Percentiles rank a stretch among this genome's conserved stretches.
These are phyloP conservation scores for Ailanthus altissimus DNA, from an alignment of 345 rosid genomes.

Conservation along the genomic window DNA sequence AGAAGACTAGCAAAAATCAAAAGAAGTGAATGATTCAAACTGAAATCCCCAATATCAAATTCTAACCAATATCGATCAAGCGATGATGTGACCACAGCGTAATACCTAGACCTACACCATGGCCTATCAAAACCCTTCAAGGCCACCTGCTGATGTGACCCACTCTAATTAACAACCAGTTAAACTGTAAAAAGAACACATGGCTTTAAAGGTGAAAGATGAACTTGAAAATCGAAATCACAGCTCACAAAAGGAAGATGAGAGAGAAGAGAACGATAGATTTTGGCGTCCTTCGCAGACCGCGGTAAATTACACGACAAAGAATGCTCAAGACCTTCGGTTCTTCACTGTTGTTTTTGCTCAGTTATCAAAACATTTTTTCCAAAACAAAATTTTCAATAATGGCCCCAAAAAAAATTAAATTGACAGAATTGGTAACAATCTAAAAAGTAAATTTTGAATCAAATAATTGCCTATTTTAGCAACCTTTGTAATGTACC, in stretches of 20 bases:
- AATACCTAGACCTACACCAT: slow-evolving; percentile 54
- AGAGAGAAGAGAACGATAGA: slow-evolving; percentile 9
- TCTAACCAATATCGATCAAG: slow-evolving; percentile 22
- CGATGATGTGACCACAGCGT: slow-evolving; percentile 54
- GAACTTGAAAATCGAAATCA: slow-evolving; percentile 24
- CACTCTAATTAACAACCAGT: slow-evolving; percentile 82
- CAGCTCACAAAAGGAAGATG: slow-evolving; percentile 18
- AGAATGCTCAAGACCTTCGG: slow-evolving; percentile 40
- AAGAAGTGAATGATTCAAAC: slow-evolving; percentile 10
- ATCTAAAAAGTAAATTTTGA: slow-evolving; percentile 26
- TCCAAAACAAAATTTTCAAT: slow-evolving; percentile 21
- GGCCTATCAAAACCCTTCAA: slow-evolving; percentile 40
- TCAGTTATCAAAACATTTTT: slow-evolving; percentile 41
- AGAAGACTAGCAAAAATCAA: neutral
- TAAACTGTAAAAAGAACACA: slow-evolving; percentile 43
- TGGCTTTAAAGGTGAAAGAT: slow-evolving; percentile 21
- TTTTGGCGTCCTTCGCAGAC: slow-evolving; percentile 5
- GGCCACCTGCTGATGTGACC: slow-evolving; percentile 99
- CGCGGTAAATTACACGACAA: slow-evolving; percentile 31
- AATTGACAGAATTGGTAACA: slow-evolving; percentile 30
- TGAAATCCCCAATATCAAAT: slow-evolving; percentile 23
- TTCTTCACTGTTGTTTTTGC: slow-evolving; percentile 25
- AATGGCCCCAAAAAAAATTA: slow-evolving; percentile 1
- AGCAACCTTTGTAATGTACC: slow-evolving; percentile 24
- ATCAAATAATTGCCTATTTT: slow-evolving; percentile 26